Evolutionary conservation across 1,139 yeast species (phyloP), one percentile per base, ranked within the genome.

Genomic region (Suhomyces terraborum): DNA sequence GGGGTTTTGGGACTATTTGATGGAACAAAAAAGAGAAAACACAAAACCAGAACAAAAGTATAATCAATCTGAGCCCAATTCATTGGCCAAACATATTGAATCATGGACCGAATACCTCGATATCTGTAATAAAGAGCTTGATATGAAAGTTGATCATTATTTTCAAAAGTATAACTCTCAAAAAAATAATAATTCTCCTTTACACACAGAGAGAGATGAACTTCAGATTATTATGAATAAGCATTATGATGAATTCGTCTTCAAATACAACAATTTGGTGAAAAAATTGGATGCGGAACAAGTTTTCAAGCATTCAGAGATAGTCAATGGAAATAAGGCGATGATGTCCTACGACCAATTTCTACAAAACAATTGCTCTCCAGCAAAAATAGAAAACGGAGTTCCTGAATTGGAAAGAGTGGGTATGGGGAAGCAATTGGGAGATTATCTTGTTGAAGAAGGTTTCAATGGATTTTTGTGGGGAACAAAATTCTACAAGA

Each of bases 261-360:
- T 32, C 1, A 50, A 42, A n/a, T 62, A 59, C 38, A 30, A 45
- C 5, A 19, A 32, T 4, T 40, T 69, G 7, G 31, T 56, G 3
- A 26, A 35, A 4, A 12, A 36, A 3, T 41, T 70, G 24, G 43
- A 55, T 6, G 30, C 47, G 3, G 52, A 61, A 7, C 36, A 49
- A 1, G 59, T 69, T 1, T 57, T 61, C 39, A 59, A 62, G 41
- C 77, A 73, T 47, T 58, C 69, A 2, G 75, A 71, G 36, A 46
- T 72, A 7, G 64, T 67, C 12, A 56, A 55, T 43, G 29, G 41
- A 2, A 43, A 43, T 21, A 45, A 43, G 18, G 26, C 38, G 7
- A n/a, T 4, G 2, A 16, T 22, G 4, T 25, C 29, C 14, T 32
- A 25, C 22, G 10, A 18, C 27, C n/a, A 26, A 3, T 25, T 23